Conservation (phyloP, 495 filamentous ascomycete genomes). For the Rostrohypoxylon terebratum region DNA sequence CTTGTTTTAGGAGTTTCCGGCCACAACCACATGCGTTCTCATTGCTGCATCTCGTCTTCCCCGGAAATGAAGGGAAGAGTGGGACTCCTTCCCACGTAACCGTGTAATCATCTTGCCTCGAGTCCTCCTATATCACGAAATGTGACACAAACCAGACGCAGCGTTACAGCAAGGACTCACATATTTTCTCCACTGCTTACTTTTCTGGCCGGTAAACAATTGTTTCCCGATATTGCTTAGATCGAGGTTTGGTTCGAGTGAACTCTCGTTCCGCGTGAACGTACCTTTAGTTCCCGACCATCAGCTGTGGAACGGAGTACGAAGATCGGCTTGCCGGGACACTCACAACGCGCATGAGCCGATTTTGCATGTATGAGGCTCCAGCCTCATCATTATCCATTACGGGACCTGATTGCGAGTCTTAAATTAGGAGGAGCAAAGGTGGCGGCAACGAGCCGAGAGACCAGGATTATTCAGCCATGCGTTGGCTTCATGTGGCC, state of each 20-base stretch:
- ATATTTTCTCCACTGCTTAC: constrained; percentile 32
- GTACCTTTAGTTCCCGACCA: constrained; percentile 12
- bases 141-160: constrained; percentile 35
- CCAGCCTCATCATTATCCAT: constrained; percentile 1
- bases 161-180: constrained; percentile 22
- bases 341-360: neutral
- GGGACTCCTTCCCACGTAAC: constrained; percentile 9
- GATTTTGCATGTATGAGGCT: constrained; percentile 5
- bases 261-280: neutral
- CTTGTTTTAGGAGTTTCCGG: constrained; percentile 3
- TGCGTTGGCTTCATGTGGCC: constrained; percentile 17
- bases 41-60: constrained; percentile 27
- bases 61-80: constrained; percentile 15
- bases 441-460: constrained; percentile 7
- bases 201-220: constrained; percentile 22
- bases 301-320: constrained; percentile 22
- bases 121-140: constrained; percentile 17
- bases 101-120: constrained; percentile 4
- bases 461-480: constrained; percentile 1
- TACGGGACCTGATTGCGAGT: constrained; percentile 2
- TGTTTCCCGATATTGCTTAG: constrained; percentile 1
- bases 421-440: neutral
- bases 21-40: constrained; percentile 19
- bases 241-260: constrained; percentile 10
- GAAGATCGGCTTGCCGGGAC: constrained; percentile 13